phyloP scores from a whole-genome alignment of 2,329 filamentous ascomycete species.

The Verticillium nubilum region DNA sequence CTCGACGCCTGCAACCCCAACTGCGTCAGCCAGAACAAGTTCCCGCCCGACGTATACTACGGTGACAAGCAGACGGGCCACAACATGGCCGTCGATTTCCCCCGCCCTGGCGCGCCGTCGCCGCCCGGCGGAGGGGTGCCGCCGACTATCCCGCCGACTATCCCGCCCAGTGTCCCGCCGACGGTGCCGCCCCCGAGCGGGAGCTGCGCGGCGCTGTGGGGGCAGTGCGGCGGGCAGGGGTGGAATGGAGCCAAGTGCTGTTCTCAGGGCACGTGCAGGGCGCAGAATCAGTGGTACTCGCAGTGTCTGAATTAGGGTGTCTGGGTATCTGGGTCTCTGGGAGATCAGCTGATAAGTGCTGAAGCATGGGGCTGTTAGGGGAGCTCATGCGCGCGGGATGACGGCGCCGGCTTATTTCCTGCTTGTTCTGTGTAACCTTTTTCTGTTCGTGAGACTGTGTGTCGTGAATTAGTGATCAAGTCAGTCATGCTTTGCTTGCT shows the following conservation, averaged over 20 bases:
- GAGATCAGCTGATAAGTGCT: too few relatives aligned
- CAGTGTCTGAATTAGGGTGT: constrained; percentile 8
- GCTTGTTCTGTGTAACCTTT: background rate
- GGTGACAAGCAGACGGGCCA: constrained; percentile 9
- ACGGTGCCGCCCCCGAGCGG: background rate
- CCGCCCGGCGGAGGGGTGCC: background rate
- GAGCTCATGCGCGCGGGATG: too few relatives aligned
- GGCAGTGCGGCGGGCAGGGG: constrained; percentile 10
- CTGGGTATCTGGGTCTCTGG: too few relatives aligned
- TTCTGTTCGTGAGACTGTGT: too few relatives aligned
- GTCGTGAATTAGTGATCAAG: background rate
- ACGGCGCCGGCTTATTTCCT: too few relatives aligned
- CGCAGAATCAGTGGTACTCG: constrained; percentile 13
- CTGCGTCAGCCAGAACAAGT: constrained; percentile 11
- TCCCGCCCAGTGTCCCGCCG: background rate
- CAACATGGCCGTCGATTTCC: constrained; percentile 8
- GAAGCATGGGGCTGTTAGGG: too few relatives aligned
- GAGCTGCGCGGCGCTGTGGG: constrained; percentile 2
- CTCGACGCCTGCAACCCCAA: constrained; percentile 13
- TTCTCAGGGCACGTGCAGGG: constrained; percentile 9
- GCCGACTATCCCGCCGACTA: background rate
- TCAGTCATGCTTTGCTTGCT: background rate
- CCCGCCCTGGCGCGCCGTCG: background rate
- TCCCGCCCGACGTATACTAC: constrained; percentile 10
- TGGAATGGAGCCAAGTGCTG: constrained; percentile 13